These are phyloP conservation scores for Adiantum capillusveneris DNA, from an alignment of 75 land plant genomes.

Conservation along the genomic window DNA sequence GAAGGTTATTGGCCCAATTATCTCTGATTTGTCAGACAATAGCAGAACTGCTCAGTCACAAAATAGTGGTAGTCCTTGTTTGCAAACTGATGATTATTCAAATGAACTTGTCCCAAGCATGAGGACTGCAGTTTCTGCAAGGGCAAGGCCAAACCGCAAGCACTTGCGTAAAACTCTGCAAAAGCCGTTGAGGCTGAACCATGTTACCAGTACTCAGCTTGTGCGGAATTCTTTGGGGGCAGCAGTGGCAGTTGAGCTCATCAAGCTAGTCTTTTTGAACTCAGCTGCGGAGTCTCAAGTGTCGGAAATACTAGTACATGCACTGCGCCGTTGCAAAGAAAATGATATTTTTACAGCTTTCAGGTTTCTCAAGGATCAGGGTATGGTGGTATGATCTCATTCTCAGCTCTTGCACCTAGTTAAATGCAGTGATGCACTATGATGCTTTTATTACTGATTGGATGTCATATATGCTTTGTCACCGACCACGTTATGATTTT, in stretches of 20 bases:
- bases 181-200: slow-evolving; percentile 23
- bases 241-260: slow-evolving; percentile 91
- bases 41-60: too few species aligned
- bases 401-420: not conserved
- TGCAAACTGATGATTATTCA: not conserved
- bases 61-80: too few species aligned
- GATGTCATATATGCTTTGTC: slow-evolving; percentile 4
- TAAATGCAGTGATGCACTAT: slow-evolving; percentile 1
- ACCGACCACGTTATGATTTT: too few species aligned
- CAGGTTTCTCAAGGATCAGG: slow-evolving; percentile 65
- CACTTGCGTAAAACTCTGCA: slow-evolving; percentile 31
- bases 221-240: slow-evolving; percentile 64
- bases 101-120: not conserved
- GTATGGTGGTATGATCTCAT: slow-evolving; percentile 56
- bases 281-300: slow-evolving; percentile 45
- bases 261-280: slow-evolving; percentile 76
- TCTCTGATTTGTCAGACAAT: too few species aligned
- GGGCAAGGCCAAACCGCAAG: slow-evolving; percentile 16
- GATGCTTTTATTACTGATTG: slow-evolving; percentile 5
- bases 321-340: slow-evolving; percentile 61
- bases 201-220: slow-evolving; percentile 18
- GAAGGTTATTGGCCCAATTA: too few species aligned
- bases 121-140: not conserved
- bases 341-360: slow-evolving; percentile 80
- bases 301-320: slow-evolving; percentile 52